Base-by-base conservation (phyloP, 1,139 yeast genomes). In the Blastobotrys malaysiensis region DNA sequence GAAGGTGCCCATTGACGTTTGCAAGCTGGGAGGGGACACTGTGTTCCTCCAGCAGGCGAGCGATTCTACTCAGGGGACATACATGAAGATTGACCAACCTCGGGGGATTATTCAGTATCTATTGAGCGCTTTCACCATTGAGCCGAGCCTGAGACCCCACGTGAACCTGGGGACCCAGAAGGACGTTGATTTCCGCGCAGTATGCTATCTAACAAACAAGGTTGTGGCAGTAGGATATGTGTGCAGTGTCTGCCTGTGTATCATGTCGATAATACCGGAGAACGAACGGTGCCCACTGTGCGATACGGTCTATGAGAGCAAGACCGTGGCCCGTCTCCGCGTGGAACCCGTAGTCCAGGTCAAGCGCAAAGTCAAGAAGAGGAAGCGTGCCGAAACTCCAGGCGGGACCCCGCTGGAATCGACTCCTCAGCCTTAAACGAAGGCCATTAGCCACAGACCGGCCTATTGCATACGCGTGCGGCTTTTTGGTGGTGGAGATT, bases 1-100 rank as follows among this genome's bases (percentile, higher is more conserved):
- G 62, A 85, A 84, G 64, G 83, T 93, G 11, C 88, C 97, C 1
- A 84, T 93, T 14, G 98, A 95, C 69, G 90, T 91, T 18, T 91
- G 95, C 57, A 90, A 91, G 66, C 73, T 95, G 49, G 93, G 93
- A 1, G 75, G 76, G 14, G 80, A 84, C 60, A 85, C 96, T 1
- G 87, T 95, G 1, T 91, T 90, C 65, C 71, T 95, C 55, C 99
- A 95, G 66, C 99, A 95, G 68, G 97, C 99, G 0, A 81, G 96
- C 0, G 99, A 95, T 72, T 93, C 97, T 13, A 93, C 99, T 0
- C 82, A 84, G 59, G 99, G 99, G 3, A 84, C 90, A 0, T 95
- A 91, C 66, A 76, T 91, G 61, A 85, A 69, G 44, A 78, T 91
- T 26, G 79, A 79, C n/a, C 81, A 85, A 54, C 88, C 95, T 1